Conservation (phyloP, 2,329 filamentous ascomycete genomes). For the Leptographium procerum region DNA sequence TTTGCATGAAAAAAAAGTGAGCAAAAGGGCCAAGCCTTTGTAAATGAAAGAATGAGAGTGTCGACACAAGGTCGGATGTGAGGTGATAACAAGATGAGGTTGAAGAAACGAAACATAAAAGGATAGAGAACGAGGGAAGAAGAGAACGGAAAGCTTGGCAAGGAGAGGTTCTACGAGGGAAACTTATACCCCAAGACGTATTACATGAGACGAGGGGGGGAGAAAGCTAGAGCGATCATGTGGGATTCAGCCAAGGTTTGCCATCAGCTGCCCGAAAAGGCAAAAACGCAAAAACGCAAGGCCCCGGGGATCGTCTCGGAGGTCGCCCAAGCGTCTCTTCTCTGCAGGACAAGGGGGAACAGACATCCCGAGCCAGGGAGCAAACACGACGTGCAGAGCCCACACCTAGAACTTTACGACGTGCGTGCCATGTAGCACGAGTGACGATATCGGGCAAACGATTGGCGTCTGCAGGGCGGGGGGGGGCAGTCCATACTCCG, state of each 20-base stretch:
- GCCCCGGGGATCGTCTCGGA: too few species aligned
- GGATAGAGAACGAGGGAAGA: not conserved
- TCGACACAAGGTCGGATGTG: conserved; percentile 6
- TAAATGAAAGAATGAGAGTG: conserved; percentile 22
- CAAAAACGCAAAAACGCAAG: too few species aligned
- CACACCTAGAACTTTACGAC: too few species aligned
- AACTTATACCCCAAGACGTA: conserved; percentile 1
- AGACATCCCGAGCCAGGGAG: not conserved
- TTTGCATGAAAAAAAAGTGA: conserved; percentile 15
- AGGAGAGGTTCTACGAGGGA: not conserved
- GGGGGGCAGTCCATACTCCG: too few species aligned
- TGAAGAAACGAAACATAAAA: not conserved
- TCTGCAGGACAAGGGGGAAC: not conserved
- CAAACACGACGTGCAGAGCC: not conserved
- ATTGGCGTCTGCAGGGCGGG: not conserved
- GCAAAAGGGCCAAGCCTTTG: conserved; percentile 23
- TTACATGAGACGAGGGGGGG: not conserved
- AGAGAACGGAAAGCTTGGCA: conserved; percentile 1
- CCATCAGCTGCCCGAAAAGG: not conserved
- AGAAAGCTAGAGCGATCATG: not conserved
- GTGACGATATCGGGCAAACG: not conserved
- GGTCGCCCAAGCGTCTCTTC: not conserved
- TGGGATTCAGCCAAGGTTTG: not conserved
- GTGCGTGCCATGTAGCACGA: not conserved
- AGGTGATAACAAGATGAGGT: not conserved